Base-by-base conservation (phyloP, 2,329 filamentous ascomycete genomes). In the Aureobasidium uvarum region DNA sequence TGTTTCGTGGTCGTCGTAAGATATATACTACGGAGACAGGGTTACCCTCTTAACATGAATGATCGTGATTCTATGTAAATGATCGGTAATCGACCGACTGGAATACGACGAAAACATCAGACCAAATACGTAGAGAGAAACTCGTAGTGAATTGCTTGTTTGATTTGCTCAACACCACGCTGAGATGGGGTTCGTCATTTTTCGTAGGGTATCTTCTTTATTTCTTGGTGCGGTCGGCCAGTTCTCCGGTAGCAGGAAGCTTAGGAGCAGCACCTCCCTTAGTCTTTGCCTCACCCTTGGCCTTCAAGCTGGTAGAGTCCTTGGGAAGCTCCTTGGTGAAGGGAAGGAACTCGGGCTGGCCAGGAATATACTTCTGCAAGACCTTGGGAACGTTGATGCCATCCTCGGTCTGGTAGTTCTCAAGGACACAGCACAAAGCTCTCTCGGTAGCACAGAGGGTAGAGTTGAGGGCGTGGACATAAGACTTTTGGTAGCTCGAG, bases 331-430 rank as follows among this genome's bases (percentile, higher is more conserved):
- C 94, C 80, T 92, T 95, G 63, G 87, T 86, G 75, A 90, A 99
- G 1, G 91, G 90, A 68, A 99, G 83, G 78, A 97, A 96, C 58
- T 94, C 92, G 1, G 92, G 92, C 46, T 91, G 84, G 39, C 93
- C 94, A 1, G 93, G 92, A 60, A 98, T 89, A 77, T 96, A 98
- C 79, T 92, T 94, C 71, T 91, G 86, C 67, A 97, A 84, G 52
- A 89, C 88, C 77, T 93, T 89, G 0, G 93, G 93, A 39, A 96
- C 89, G 66, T 85, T 84, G 71, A 96, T 83, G 68, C 92, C 91
- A 70, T 94, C 90, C 73, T 92, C 88, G 0, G 89, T 95, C 81
- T 99, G 95, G 79, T 94, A 98, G 80, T 98, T 99, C 80, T 99
- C 95, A 45, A 99, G 85, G 50, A 99, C 83, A 76, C 94, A 97